These are phyloP conservation scores for Skeletonema marinoi DNA, from an alignment of 108 stramenopile species.

Conservation along the genomic window DNA sequence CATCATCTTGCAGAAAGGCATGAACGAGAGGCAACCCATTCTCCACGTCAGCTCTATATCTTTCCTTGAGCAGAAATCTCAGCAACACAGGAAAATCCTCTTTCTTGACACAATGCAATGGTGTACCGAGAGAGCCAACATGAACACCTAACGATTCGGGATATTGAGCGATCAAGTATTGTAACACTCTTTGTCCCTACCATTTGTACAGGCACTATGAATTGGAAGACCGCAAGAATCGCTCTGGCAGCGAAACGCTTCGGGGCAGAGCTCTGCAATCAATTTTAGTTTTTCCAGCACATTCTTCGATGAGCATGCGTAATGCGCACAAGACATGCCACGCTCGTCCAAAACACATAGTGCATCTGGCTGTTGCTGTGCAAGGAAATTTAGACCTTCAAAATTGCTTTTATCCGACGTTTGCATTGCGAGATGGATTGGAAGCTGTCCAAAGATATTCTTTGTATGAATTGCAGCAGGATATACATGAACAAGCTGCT, in stretches of 20 bases:
- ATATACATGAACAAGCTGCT: not conserved
- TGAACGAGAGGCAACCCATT: not conserved
- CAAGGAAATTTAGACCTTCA: not conserved
- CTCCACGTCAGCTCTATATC: not conserved
- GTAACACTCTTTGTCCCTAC: not conserved
- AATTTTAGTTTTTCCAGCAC: not conserved
- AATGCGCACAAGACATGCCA: not conserved
- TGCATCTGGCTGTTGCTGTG: not conserved
- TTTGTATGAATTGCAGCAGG: not conserved
- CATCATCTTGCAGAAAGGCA: not conserved
- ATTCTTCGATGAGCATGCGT: not conserved
- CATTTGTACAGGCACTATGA: not conserved
- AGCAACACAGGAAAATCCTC: not conserved
- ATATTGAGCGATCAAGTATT: not conserved
- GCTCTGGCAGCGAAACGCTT: not conserved
- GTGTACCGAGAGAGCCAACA: not conserved
- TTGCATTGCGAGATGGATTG: not conserved
- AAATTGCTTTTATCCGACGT: not conserved
- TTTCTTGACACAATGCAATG: not conserved
- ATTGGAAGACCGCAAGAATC: not conserved
- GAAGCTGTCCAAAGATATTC: not conserved
- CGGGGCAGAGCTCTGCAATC: not conserved
- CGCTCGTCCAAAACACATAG: not conserved
- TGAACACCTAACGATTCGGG: not conserved
- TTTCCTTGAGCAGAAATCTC: not conserved